These are phyloP conservation scores for Drechslerella dactyloides DNA, from an alignment of 2,329 filamentous ascomycete species.

Conservation along the genomic window DNA sequence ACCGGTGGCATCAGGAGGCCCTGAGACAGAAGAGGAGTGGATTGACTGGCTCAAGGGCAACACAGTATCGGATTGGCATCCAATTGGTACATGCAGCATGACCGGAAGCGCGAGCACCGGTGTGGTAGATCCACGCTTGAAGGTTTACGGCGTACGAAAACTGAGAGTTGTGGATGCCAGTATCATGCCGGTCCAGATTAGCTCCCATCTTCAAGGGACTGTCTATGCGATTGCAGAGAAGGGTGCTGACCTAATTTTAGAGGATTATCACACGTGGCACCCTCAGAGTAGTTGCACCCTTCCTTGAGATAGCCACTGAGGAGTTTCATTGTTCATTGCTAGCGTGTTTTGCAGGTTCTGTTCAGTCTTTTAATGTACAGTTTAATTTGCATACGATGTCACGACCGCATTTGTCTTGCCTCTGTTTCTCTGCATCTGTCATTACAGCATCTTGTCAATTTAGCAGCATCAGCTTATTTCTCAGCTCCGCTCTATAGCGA, in stretches of 20 bases:
- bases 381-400: no score
- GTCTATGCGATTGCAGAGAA: slow-evolving; percentile 49
- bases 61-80: slow-evolving; percentile 59
- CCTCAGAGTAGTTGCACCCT: no score
- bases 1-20: no score
- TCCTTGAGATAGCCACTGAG: no score
- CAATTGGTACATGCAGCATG: slow-evolving; percentile 60
- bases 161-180: slow-evolving; percentile 59
- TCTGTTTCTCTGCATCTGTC: no score
- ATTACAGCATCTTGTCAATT: no score
- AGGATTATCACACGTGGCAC: slow-evolving; percentile 50
- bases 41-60: slow-evolving; percentile 58
- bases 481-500: no score
- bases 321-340: no score
- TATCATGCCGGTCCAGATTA: slow-evolving; percentile 32
- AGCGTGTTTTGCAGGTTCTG: no score
- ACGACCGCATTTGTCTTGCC: no score
- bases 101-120: slow-evolving; percentile 58
- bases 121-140: slow-evolving; percentile 61
- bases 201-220: slow-evolving; percentile 54
- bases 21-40: slow-evolving; percentile 54
- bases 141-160: slow-evolving; percentile 60
- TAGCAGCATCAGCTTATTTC: no score
- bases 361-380: no score
- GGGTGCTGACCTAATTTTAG: slow-evolving; percentile 27